Evolutionary conservation across 192 early-diverging fungal genomes (phyloP).

Genomic region (Gryganskiella cystojenkinii): DNA sequence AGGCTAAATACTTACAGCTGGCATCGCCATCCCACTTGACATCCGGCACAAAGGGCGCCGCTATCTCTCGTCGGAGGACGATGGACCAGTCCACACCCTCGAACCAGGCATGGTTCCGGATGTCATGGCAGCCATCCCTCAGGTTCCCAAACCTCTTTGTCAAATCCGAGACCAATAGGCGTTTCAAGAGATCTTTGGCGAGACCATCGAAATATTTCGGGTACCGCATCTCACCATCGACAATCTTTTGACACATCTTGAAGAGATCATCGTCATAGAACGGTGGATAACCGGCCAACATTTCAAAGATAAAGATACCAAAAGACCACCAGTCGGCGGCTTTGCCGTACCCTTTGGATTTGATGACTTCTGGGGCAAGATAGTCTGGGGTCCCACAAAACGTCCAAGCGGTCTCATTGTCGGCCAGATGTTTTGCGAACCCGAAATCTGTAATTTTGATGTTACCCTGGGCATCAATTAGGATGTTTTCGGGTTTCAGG

Average conservation of each 20-base stretch:
- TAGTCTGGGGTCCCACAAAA: constrained; percentile 88
- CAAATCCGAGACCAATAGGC: constrained; percentile 75
- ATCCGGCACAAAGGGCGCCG: constrained; percentile 66
- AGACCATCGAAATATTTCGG: constrained; percentile 78
- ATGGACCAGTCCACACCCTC: constrained; percentile 71
- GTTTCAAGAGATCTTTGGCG: constrained; percentile 80
- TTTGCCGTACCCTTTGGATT: constrained; percentile 74
- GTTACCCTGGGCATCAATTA: constrained; percentile 81
- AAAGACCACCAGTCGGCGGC: constrained; percentile 77
- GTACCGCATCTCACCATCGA: constrained; percentile 74
- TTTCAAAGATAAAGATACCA: constrained; percentile 75
- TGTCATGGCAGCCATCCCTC: constrained; percentile 74
- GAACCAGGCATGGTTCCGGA: constrained; percentile 76
- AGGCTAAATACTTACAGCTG: constrained; percentile 48
- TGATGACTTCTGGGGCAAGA: constrained; percentile 78
- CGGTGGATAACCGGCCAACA: constrained; percentile 78
- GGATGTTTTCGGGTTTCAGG: constrained; percentile 83
- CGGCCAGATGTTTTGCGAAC: constrained; percentile 87
- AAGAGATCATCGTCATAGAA: constrained; percentile 80
- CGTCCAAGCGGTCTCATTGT: constrained; percentile 79
- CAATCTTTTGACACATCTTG: constrained; percentile 80
- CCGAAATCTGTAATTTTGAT: constrained; percentile 91
- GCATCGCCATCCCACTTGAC: constrained; percentile 66
- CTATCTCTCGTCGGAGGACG: constrained; percentile 59
- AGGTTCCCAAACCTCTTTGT: constrained; percentile 86